Evolutionary conservation across 2,329 filamentous ascomycete genomes (phyloP).

Genomic region (Cryphonectria radicalis): DNA sequence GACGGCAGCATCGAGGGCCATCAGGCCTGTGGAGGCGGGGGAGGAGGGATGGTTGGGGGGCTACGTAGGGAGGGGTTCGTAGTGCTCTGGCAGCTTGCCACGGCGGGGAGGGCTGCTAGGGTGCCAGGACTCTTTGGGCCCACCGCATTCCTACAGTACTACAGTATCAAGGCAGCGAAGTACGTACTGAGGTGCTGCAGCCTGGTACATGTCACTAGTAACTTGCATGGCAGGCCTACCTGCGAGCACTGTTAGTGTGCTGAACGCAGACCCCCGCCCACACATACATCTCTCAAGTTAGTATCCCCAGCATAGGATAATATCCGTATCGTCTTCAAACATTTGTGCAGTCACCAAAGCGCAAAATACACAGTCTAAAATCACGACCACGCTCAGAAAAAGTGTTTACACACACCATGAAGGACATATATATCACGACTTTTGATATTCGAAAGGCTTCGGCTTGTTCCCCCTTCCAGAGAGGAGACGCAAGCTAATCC

Average conservation of each 20-base stretch:
- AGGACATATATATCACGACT: too few relatives aligned
- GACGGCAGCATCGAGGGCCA: neutral
- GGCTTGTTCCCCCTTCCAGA: too few relatives aligned
- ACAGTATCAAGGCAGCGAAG: neutral
- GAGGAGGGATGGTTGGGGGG: neutral
- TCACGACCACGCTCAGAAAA: neutral
- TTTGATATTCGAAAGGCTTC: too few relatives aligned
- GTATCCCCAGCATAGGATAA: too few relatives aligned
- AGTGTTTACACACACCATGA: neutral
- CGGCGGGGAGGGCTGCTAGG: neutral
- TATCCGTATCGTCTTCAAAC: neutral
- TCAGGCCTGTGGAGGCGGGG: neutral
- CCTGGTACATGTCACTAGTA: neutral
- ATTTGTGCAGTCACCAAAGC: too few relatives aligned
- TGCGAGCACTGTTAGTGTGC: neutral
- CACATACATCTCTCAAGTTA: too few relatives aligned
- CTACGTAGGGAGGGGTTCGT: neutral
- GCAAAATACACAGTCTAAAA: too few relatives aligned
- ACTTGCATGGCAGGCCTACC: neutral
- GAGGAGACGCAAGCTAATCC: neutral
- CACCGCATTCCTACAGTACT: neutral
- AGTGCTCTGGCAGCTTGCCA: neutral
- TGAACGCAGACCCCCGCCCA: neutral
- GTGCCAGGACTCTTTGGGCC: neutral
- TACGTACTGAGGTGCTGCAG: neutral